phyloP scores from a whole-genome alignment of 2,329 filamentous ascomycete species.

The Nemania sp. region DNA sequence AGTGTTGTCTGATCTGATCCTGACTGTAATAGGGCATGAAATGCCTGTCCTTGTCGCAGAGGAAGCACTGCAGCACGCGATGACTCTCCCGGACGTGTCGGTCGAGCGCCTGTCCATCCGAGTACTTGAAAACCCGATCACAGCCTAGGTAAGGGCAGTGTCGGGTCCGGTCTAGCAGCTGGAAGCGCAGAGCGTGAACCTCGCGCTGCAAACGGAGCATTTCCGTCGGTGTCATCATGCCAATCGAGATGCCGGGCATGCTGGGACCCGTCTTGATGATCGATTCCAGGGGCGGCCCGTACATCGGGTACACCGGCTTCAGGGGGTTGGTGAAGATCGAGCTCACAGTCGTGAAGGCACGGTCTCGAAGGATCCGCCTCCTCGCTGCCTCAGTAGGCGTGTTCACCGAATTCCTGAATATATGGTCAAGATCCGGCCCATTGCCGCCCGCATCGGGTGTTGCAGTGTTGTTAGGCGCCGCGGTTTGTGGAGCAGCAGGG shows the following conservation, averaged over 20 bases:
- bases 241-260: conserved; percentile 44
- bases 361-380: conserved; percentile 33
- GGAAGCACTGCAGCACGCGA: conserved; percentile 32
- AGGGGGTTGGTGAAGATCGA: conserved; percentile 39
- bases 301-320: conserved; percentile 42
- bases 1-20: conserved; percentile 29
- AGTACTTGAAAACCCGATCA: conserved; percentile 38
- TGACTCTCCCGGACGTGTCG: conserved; percentile 45
- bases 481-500: no score
- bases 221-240: conserved; percentile 47
- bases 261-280: conserved; percentile 42
- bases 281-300: conserved; percentile 42
- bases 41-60: conserved; percentile 35
- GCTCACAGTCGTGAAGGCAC: conserved; percentile 35
- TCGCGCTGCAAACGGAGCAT: conserved; percentile 43
- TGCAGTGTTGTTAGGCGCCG: no score
- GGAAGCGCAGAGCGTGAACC: conserved; percentile 40
- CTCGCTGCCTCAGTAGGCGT: conserved; percentile 10
- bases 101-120: conserved; percentile 38
- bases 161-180: conserved; percentile 41
- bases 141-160: conserved; percentile 47
- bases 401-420: conserved; percentile 27
- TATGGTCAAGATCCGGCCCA: neutral
- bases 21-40: conserved; percentile 39
- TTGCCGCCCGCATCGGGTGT: no score